Evolutionary conservation across 441 rosid species (phyloP), one percentile per base, ranked within the genome.

Genomic region (Viola pubescens): DNA sequence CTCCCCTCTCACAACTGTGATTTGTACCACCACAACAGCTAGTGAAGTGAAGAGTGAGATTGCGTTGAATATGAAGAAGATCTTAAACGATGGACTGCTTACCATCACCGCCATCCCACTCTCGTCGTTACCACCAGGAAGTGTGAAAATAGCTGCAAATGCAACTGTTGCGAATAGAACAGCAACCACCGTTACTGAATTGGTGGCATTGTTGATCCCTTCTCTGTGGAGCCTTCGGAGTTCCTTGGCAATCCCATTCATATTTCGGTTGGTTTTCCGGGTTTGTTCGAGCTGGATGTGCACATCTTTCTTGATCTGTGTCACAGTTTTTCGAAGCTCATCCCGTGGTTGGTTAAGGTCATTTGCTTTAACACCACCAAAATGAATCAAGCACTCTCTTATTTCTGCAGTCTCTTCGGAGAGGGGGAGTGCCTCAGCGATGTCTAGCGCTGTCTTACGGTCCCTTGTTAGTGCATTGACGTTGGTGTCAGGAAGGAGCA

Each of bases 151-250:
- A 14, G 98, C 88, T 0, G 95, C 90, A 53, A 89, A 92, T 55
- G 98, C 98, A 10, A 89, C 98, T 0, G 98, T 89, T 50, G 97
- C 94, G 56, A 92, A 89, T 16, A 92, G 88, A 19, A 85, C 91
- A 3, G 98, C 94, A 37, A 92, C 96, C 11, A 92, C 89, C 0
- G 98, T 92, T 46, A 89, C 87, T 0, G 94, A 89, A 78, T 89
- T 92, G 5, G 95, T 81, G 4, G 98, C 95, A n/a, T 84, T 92
- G 78, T 89, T 78, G 66, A 92, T 83, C 58, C 98, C 97, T 48
- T 77, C 86, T 58, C 88, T 73, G 68, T 85, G 98, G 61, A 92
- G 91, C 67, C 72, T 82, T 12, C 80, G 74, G 34, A 87, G 79
- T 70, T 89, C 94, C 62, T 87, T 74, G 51, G 91, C 91, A 38